A percentile compares a stretch with the other conserved stretches of the same genome.
Evolutionary conservation across 192 early-diverging fungal genomes (phyloP).

Genomic region (Mortierella claussenii): DNA sequence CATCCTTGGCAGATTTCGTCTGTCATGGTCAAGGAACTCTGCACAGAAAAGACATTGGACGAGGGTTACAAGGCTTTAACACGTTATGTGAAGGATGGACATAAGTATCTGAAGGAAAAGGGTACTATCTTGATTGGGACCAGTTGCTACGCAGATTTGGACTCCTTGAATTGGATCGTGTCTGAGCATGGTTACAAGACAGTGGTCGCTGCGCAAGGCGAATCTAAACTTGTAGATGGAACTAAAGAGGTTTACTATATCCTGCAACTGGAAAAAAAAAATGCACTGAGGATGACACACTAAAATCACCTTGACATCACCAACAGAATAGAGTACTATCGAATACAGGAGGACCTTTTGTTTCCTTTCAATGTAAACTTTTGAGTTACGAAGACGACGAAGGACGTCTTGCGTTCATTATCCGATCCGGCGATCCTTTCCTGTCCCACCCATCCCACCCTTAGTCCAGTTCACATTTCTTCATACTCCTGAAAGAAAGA

Average conservation of each 20-base stretch:
- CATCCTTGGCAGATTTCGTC: conserved; percentile 4
- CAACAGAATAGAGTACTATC: no score
- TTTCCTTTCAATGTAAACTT: no score
- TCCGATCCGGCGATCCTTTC: no score
- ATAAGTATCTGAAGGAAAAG: background rate
- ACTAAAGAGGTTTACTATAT: conserved; percentile 16
- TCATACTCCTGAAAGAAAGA: no score
- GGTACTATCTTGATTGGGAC: conserved; percentile 12
- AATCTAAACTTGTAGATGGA: conserved; percentile 1
- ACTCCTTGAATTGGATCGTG: background rate
- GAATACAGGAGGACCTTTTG: no score
- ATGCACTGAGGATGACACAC: no score
- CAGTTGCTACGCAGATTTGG: conserved; percentile 17
- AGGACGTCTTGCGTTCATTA: no score
- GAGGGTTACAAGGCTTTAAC: background rate
- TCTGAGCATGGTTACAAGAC: background rate
- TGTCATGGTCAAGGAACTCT: background rate
- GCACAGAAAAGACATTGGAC: conserved; percentile 14
- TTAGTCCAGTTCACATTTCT: no score
- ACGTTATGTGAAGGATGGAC: background rate
- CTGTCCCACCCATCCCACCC: no score
- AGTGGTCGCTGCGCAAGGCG: background rate
- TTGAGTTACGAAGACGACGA: no score
- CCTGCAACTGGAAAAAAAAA: conserved; percentile 9
- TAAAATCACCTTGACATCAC: no score